Evolutionary conservation across 257 asterid species (phyloP).

Genomic region (Salvia miltiorrhiza): DNA sequence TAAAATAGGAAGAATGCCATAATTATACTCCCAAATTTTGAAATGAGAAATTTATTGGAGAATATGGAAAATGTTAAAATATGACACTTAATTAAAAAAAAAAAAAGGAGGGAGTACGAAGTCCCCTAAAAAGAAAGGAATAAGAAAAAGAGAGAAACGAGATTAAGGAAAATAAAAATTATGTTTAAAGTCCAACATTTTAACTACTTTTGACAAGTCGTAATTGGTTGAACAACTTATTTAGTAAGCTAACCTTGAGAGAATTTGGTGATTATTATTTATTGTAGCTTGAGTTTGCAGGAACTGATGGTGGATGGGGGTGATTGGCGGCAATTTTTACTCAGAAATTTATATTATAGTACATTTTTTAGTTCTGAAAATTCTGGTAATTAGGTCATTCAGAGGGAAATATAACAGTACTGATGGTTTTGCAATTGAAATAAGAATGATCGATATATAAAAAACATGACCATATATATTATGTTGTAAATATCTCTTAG

Average conservation of each 20-base stretch:
- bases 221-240: constrained; percentile 18
- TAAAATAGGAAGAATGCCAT: no score
- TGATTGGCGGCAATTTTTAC: neutral
- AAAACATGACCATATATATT: neutral
- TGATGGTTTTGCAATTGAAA: neutral
- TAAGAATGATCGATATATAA: neutral
- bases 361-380: neutral
- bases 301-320: neutral
- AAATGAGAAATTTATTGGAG: no score
- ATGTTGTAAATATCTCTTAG: neutral
- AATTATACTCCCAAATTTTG: no score
- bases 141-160: no score
- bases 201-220: constrained; percentile 19
- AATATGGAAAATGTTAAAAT: no score
- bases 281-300: constrained; percentile 13
- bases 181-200: constrained; percentile 10
- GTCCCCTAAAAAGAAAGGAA: neutral
- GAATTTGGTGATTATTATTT: neutral
- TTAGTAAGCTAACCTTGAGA: constrained; percentile 15
- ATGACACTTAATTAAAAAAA: no score
- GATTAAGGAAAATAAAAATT: no score
- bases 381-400: neutral
- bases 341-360: neutral
- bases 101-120: neutral
- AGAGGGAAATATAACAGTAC: neutral